Conservation (phyloP, 768 basidiomycete species). For the Pleurotus tuoliensis region DNA sequence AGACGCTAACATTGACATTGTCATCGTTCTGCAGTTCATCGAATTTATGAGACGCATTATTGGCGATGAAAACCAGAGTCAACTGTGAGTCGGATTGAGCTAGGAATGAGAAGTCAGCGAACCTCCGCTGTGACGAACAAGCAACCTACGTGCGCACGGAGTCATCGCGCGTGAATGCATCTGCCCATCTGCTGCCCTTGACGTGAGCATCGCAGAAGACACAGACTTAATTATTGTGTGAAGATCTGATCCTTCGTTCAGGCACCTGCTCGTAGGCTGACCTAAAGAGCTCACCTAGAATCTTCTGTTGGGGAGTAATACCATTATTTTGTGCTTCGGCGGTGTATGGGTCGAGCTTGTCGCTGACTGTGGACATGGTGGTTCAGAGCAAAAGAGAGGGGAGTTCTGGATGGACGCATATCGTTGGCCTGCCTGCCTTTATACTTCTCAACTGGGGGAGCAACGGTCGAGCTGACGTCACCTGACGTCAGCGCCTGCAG, state of each 20-base stretch:
- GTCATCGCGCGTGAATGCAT: conserved; percentile 83
- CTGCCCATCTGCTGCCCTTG: conserved; percentile 59
- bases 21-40: conserved; percentile 73
- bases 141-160: conserved; percentile 55
- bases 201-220: conserved; percentile 75
- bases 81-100: conserved; percentile 44
- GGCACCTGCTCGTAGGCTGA: not conserved
- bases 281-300: conserved; percentile 41
- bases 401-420: too few species aligned
- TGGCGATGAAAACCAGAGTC: conserved; percentile 66
- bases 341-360: conserved; percentile 69
- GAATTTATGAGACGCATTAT: conserved; percentile 69
- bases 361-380: not conserved
- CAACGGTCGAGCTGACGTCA: too few species aligned
- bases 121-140: not conserved
- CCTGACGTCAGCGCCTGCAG: too few species aligned
- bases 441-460: too few species aligned
- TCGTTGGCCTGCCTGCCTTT: too few species aligned
- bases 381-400: too few species aligned
- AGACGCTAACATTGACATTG: conserved; percentile 80
- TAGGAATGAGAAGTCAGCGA: conserved; percentile 18
- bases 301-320: conserved; percentile 60
- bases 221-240: conserved; percentile 61
- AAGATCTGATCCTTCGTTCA: conserved; percentile 41
- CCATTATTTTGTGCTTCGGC: conserved; percentile 56